Base-by-base conservation (phyloP, 345 rosid species). In the Viola odorata region DNA sequence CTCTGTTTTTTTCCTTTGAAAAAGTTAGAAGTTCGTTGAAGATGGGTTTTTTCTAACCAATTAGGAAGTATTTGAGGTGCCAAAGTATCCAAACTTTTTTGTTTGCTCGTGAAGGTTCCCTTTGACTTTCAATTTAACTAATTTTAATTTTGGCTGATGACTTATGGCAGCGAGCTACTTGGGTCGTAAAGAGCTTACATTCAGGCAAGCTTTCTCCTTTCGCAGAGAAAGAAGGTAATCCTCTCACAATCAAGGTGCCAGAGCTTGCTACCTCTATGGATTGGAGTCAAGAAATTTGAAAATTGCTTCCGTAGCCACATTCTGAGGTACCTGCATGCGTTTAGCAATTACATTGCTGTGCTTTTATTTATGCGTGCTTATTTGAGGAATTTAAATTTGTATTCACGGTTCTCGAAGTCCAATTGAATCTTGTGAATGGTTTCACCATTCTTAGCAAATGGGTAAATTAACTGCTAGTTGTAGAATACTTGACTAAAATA, bases 141-240 rank as follows among this genome's bases (percentile, higher is more conserved):
- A 3, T 60, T 50, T 4, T 54, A 36, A 16, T 45, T 60, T 23
- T 1, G 32, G 32, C 32, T 23, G 32, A 23, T 23, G 36, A 42
- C 45, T 13, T 69, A 58, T 32, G 63, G 75, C 77, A 80, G 78
- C 60, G 81, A 52, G 75, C 76, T 42, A 64, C 70, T 69, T 80
- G 87, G 87, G 67, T 80, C 3, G 67, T 71, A 15, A 80, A 73
- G 75, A 75, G 84, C 84, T 71, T 82, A 62, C 75, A 75, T 74
- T 56, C 38, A 17, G 81, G 84, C 37, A 71, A 57, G 48, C 81
- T 75, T 15, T 74, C 75, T 49, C 77, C 82, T 45, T 16, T 68
- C n/a, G 53, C 9, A 41, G 70, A 64, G 58, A 54, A 47, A 10
- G 57, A 40, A 37, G 57, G 17, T 37, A 14, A 69, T 48, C 63